Percentiles rank a stretch among this genome's conserved stretches.
phyloP scores from a whole-genome alignment of 495 filamentous ascomycete species.

The Cryomyces minteri region DNA sequence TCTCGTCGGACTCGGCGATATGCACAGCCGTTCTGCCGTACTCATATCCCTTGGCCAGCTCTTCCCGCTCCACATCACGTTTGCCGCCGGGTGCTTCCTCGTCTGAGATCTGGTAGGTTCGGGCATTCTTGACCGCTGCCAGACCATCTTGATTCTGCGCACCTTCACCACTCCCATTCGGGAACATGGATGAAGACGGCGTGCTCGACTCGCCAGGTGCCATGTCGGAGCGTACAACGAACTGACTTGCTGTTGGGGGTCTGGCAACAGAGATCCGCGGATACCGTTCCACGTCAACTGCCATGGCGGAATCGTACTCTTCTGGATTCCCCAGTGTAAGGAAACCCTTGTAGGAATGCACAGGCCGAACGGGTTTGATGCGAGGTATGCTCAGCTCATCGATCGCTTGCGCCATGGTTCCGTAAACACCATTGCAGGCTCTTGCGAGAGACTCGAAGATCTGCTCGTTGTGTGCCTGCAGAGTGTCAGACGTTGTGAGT shows the following conservation, averaged over 20 bases:
- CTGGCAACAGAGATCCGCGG: slow-evolving; percentile 62
- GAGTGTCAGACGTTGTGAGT: not conserved
- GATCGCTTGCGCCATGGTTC: slow-evolving; percentile 71
- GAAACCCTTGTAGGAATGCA: slow-evolving; percentile 58
- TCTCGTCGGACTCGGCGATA: slow-evolving; percentile 67
- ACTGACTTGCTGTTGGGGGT: slow-evolving; percentile 55
- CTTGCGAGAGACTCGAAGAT: slow-evolving; percentile 44
- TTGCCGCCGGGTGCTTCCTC: slow-evolving; percentile 58
- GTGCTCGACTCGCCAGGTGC: slow-evolving; percentile 23
- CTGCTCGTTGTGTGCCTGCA: slow-evolving; percentile 45
- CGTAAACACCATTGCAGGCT: slow-evolving; percentile 48
- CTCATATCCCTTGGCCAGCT: slow-evolving; percentile 80
- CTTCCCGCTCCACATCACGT: slow-evolving; percentile 62
- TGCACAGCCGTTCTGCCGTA: slow-evolving; percentile 86
- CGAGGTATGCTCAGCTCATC: slow-evolving; percentile 57
- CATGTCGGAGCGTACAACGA: slow-evolving; percentile 35
- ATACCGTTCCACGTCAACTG: slow-evolving; percentile 80
- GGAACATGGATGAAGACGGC: slow-evolving; percentile 30
- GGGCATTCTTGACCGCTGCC: slow-evolving; percentile 46
- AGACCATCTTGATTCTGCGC: slow-evolving; percentile 30
- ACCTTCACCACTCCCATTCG: slow-evolving; percentile 22
- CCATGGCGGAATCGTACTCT: slow-evolving; percentile 56
- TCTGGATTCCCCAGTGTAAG: slow-evolving; percentile 64
- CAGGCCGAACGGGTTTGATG: slow-evolving; percentile 51
- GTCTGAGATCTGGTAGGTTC: slow-evolving; percentile 66